Percentiles rank a stretch among this genome's conserved stretches.
phyloP scores from a whole-genome alignment of 805 yeast genomes.

The Hanseniaspora taiwanica region DNA sequence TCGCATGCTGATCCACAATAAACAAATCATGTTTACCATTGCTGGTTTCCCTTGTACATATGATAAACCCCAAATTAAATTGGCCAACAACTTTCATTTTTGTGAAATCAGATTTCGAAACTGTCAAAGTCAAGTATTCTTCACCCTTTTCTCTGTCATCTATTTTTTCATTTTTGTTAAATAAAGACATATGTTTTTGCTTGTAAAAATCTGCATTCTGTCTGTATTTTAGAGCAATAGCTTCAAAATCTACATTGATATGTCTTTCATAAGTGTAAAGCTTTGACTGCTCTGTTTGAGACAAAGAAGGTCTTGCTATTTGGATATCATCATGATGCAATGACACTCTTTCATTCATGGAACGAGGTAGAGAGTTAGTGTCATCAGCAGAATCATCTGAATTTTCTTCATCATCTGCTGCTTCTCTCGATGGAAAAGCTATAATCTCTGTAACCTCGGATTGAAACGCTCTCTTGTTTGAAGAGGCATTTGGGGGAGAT shows the following conservation, averaged over 20 bases:
- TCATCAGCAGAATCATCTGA: neutral
- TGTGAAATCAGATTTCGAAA: slow-evolving; percentile 59
- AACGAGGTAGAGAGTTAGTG: neutral
- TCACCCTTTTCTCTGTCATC: slow-evolving; percentile 41
- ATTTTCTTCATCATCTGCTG: neutral
- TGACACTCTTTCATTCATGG: neutral
- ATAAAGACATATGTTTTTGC: slow-evolving; percentile 7
- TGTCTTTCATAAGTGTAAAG: neutral
- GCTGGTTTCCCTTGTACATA: slow-evolving; percentile 41
- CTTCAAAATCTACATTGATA: neutral
- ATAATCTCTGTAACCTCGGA: no score
- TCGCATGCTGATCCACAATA: slow-evolving; percentile 94
- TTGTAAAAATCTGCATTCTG: neutral
- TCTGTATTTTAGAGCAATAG: neutral
- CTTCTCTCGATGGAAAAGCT: no score
- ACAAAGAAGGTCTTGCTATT: neutral
- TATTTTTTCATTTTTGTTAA: slow-evolving; percentile 28
- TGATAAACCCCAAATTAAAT: slow-evolving; percentile 88
- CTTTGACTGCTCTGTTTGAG: neutral
- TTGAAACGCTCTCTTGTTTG: neutral
- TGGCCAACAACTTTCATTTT: slow-evolving; percentile 81
- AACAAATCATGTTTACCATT: slow-evolving; percentile 44
- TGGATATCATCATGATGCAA: no score
- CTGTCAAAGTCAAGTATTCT: slow-evolving; percentile 40
- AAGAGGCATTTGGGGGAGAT: no score